phyloP scores from a whole-genome alignment of 2,329 filamentous ascomycete genomes.

The Thelonectria rubi region DNA sequence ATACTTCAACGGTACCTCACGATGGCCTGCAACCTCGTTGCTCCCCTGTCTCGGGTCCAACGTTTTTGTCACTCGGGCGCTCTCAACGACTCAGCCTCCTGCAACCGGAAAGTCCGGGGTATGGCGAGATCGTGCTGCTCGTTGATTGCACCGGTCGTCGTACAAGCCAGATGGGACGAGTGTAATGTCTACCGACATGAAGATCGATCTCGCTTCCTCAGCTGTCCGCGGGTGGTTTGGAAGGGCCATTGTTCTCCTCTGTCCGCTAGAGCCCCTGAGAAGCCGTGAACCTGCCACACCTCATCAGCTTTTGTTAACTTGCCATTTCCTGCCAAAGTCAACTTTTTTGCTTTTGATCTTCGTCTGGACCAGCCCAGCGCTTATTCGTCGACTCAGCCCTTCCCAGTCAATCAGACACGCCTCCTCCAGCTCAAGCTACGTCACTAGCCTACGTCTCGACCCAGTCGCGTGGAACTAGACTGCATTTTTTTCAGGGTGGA shows the following conservation, averaged over 20 bases:
- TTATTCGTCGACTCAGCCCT: neutral
- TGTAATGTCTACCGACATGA: constrained; percentile 14
- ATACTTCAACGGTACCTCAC: constrained; percentile 9
- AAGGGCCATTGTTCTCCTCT: neutral
- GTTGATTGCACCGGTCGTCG: neutral
- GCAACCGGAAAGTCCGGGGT: constrained; percentile 16
- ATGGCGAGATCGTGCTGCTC: constrained; percentile 5
- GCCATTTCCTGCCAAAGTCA: too few species aligned
- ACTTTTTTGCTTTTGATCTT: neutral
- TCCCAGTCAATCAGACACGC: neutral
- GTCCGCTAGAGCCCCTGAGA: neutral
- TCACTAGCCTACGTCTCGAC: constrained; percentile 40
- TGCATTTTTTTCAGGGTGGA: constrained; percentile 14
- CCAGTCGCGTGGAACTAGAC: constrained; percentile 27
- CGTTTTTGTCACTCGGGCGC: constrained; percentile 5
- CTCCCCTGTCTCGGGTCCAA: constrained; percentile 12
- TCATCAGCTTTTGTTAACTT: neutral
- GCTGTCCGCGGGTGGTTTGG: too few species aligned
- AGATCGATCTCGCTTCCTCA: neutral
- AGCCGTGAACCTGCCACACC: neutral
- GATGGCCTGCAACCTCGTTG: neutral
- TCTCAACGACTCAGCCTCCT: constrained; percentile 1
- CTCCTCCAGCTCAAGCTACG: constrained; percentile 32
- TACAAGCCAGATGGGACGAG: neutral
- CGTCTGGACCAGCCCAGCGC: neutral